Evolutionary conservation across 192 early-diverging fungal species (phyloP), one percentile per base, ranked within the genome.

Genomic region (Coemansia sp.): DNA sequence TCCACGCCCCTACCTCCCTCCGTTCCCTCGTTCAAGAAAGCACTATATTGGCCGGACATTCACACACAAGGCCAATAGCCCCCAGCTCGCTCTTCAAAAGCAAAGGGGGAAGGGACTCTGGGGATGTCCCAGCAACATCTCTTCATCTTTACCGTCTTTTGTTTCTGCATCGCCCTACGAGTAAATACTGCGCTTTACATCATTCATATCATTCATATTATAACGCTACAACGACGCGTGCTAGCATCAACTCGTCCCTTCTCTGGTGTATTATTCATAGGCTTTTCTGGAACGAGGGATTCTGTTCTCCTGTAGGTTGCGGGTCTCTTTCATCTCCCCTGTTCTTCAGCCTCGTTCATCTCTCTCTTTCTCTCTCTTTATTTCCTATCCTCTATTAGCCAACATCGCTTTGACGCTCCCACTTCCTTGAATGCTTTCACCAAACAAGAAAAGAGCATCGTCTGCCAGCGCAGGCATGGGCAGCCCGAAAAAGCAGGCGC

Each of bases 11-110:
- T 21, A 18, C 10, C 35, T 35, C 57, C 57, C 57, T 59, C 57
- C n/a, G 35, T 59, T 59, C 57, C 57, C 57, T 59, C 57, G 57
- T 59, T 38, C 24, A 26, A 26, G 34, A 21, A 59, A 59, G 57
- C 34, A 38, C 57, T 38, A 59, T 59, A 20, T 59, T 59, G 51
- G 24, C 0, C 16, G 46, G n/a, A 20, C 8, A 49, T 56, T 56
- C 30, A 30, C 30, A 30, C 30, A 30, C 30, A 30, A 30, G 30
- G 30, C 30, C 30, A 30, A 30, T 30, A 3, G 30, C 30, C 30
- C 30, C 30, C 30, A 26, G 55, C 26, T 56, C 24, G 6, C 33
- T 56, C 33, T 56, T 26, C 26, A 33, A 26, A 33, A 34, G 55
- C 33, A 8, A 36, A 20, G 34, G 20, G 30, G 15, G 35, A 39